Evolutionary conservation across 306 rosid genomes (phyloP).

Genomic region (Lotus japonicus): DNA sequence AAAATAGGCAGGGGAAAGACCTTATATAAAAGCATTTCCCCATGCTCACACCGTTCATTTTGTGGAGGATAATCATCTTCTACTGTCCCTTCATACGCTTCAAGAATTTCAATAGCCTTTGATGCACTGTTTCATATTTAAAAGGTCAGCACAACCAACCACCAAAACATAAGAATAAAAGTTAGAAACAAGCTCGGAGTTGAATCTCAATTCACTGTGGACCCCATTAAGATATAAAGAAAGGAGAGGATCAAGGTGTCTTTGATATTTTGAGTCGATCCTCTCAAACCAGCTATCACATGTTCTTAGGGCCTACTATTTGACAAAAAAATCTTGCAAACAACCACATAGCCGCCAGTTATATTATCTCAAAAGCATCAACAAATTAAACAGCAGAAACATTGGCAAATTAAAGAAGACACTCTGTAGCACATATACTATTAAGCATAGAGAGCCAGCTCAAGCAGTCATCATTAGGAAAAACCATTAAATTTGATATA

Average conservation of each 20-base stretch:
- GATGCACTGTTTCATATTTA: constrained; percentile 45
- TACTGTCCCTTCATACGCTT: constrained; percentile 95
- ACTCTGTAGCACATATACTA: neutral
- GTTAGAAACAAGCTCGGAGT: neutral
- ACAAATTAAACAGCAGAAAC: neutral
- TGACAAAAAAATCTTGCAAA: neutral
- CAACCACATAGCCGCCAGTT: neutral
- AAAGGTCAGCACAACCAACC: constrained; percentile 11
- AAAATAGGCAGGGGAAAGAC: constrained; percentile 31
- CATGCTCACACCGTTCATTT: constrained; percentile 87
- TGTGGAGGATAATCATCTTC: constrained; percentile 97
- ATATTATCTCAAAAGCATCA: neutral
- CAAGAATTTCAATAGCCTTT: constrained; percentile 91
- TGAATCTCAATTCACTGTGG: neutral
- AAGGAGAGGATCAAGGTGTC: neutral
- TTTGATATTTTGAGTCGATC: neutral
- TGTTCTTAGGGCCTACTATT: neutral
- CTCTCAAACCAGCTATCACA: neutral
- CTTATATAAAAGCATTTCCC: constrained; percentile 94
- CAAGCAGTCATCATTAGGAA: neutral
- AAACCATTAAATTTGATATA: constrained; percentile 6
- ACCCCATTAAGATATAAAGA: neutral
- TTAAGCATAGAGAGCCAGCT: neutral
- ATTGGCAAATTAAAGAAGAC: constrained; percentile 9
- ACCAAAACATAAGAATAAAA: neutral